Conservation (phyloP, 768 basidiomycete species). For the Exsudoporus frostii region DNA sequence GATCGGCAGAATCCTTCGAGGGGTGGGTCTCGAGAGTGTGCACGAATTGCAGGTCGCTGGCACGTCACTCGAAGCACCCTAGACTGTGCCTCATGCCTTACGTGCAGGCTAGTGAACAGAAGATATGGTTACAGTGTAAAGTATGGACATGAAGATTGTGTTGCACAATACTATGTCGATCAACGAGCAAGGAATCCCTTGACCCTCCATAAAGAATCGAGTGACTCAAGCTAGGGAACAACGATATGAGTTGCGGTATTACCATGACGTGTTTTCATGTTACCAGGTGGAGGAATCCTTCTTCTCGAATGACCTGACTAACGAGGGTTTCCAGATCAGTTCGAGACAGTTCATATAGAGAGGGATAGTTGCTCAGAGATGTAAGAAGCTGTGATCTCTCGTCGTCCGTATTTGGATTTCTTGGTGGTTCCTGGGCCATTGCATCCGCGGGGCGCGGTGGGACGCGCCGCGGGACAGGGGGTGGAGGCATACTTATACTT, state of each 20-base stretch:
- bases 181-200: slow-evolving; percentile 37
- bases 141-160: not conserved
- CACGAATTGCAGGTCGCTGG: slow-evolving; percentile 64
- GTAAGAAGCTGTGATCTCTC: slow-evolving; percentile 29
- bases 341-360: slow-evolving; percentile 53
- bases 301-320: slow-evolving; percentile 62
- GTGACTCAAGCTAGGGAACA: slow-evolving; percentile 45
- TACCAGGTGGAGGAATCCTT: slow-evolving; percentile 77
- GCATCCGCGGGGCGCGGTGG: slow-evolving; percentile 4
- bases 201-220: slow-evolving; percentile 53
- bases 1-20: slow-evolving; percentile 57
- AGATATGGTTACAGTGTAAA: not conserved
- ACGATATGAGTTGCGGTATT: slow-evolving; percentile 11
- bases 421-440: slow-evolving; percentile 4
- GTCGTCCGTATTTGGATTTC: slow-evolving; percentile 1
- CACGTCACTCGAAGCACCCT: slow-evolving; percentile 36
- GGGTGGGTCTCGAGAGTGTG: slow-evolving; percentile 63
- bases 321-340: slow-evolving; percentile 55
- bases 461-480: slow-evolving; percentile 25
- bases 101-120: not conserved
- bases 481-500: slow-evolving; percentile 29
- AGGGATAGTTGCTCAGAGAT: slow-evolving; percentile 42
- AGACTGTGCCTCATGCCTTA: slow-evolving; percentile 7
- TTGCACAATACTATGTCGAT: not conserved
- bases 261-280: slow-evolving; percentile 14